Conservation (phyloP, 306 rosid species). For the Benincasa hispida region DNA sequence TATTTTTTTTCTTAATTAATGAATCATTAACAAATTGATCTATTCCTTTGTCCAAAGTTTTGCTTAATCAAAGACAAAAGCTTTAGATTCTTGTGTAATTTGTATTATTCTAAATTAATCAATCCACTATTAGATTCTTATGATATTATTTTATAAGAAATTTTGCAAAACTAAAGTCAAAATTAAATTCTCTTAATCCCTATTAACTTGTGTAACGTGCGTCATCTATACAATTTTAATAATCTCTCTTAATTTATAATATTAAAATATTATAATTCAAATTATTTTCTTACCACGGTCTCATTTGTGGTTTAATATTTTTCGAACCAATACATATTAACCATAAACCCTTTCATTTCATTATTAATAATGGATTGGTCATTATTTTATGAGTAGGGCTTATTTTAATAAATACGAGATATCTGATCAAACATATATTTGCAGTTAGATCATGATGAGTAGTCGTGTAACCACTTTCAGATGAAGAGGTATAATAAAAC, state of each 20-base stretch:
- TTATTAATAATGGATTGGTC: not conserved
- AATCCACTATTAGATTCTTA: not conserved
- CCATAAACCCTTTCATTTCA: not conserved
- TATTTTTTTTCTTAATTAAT: no score
- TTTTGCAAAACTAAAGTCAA: not conserved
- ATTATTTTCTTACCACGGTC: not conserved
- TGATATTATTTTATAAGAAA: not conserved
- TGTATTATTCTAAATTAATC: not conserved
- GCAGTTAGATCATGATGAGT: no score
- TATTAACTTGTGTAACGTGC: no score
- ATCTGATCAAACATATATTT: no score
- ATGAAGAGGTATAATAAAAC: no score
- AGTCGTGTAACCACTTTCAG: no score
- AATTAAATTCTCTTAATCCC: not conserved
- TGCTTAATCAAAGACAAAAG: not conserved
- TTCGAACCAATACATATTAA: not conserved
- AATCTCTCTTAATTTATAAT: not conserved
- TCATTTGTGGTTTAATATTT: not conserved
- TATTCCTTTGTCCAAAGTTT: not conserved
- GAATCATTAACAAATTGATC: not conserved
- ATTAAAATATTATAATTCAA: not conserved
- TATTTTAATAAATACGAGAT: not conserved
- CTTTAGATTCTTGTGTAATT: not conserved
- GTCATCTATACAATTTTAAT: no score
- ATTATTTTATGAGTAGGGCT: not conserved